A percentile compares a stretch with the other conserved stretches of the same genome.
Conservation (phyloP, 176 grass and related monocot genomes). For the Phoenix dactylifera region DNA sequence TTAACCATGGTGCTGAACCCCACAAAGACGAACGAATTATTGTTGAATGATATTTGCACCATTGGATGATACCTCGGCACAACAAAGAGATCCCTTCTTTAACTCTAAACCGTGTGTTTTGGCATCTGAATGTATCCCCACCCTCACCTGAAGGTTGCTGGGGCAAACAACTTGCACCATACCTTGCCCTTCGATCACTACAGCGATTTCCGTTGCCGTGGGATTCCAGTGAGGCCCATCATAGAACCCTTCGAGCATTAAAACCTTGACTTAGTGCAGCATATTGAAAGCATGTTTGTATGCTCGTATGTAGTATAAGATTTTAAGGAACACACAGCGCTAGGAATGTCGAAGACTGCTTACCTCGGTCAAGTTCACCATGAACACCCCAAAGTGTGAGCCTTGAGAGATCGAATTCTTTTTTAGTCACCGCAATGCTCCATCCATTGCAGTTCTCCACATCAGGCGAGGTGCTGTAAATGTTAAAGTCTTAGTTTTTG, state of each 20-base stretch:
- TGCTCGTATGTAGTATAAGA: too few relatives aligned
- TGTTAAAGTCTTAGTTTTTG: constrained; percentile 65
- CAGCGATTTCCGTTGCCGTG: constrained; percentile 61
- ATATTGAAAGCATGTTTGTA: too few relatives aligned
- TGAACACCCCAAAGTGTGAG: constrained; percentile 52
- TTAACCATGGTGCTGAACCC: constrained; percentile 71
- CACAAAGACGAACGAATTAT: constrained; percentile 66
- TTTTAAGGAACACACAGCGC: too few relatives aligned
- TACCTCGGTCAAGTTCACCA: constrained; percentile 82
- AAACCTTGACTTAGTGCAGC: too few relatives aligned
- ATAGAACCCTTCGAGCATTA: constrained; percentile 48
- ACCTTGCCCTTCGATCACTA: constrained; percentile 47
- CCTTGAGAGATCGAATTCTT: constrained; percentile 44
- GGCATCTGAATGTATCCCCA: constrained; percentile 1
- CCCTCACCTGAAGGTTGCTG: constrained; percentile 18
- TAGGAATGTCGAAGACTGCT: neutral
- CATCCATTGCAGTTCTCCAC: constrained; percentile 85
- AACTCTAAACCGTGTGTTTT: constrained; percentile 40
- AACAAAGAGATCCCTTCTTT: constrained; percentile 68
- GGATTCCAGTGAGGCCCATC: constrained; percentile 97
- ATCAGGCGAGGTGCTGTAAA: constrained; percentile 55
- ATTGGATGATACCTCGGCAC: constrained; percentile 74
- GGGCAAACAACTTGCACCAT: constrained; percentile 72
- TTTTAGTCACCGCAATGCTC: constrained; percentile 60
- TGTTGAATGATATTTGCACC: constrained; percentile 85